A percentile compares a stretch with the other conserved stretches of the same genome.
Conservation (phyloP, 352 stramenopile genomes). For the Globisporangium paddicum region DNA sequence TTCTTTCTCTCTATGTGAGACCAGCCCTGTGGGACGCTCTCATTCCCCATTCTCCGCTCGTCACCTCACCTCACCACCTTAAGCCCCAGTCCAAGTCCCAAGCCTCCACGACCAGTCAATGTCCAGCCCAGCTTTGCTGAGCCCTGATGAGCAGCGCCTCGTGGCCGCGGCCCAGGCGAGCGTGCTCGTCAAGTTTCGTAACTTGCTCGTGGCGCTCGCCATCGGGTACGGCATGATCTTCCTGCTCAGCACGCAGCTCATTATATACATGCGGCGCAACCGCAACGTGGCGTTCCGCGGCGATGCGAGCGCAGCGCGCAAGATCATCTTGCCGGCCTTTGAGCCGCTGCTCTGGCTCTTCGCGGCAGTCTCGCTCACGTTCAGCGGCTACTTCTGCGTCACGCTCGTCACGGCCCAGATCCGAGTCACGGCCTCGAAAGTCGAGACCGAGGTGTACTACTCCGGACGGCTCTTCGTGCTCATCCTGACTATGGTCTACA, state of each 20-base stretch:
- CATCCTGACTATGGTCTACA: constrained; percentile 61
- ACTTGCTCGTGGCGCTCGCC: constrained; percentile 28
- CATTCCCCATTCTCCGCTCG: neutral
- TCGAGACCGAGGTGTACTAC: constrained; percentile 44
- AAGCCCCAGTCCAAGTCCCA: too few species aligned
- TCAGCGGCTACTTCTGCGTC: constrained; percentile 25
- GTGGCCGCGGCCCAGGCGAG: neutral
- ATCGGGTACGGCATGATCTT: constrained; percentile 43
- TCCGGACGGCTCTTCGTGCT: constrained; percentile 54
- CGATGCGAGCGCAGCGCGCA: constrained; percentile 41
- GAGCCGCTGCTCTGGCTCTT: constrained; percentile 64
- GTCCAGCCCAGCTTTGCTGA: too few species aligned
- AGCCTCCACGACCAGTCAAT: too few species aligned
- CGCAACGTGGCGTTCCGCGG: constrained; percentile 43
- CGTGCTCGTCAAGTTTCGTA: constrained; percentile 14
- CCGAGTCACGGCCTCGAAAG: constrained; percentile 8
- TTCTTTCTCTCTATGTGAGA: neutral
- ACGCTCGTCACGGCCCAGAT: constrained; percentile 11
- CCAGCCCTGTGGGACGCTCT: neutral
- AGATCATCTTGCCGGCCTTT: constrained; percentile 68
- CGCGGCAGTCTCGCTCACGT: constrained; percentile 20
- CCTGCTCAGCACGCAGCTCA: constrained; percentile 33
- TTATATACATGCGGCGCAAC: constrained; percentile 52
- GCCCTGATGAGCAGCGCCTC: neutral
- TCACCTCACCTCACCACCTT: neutral